Conservation (phyloP, 2,329 filamentous ascomycete genomes). For the Aphanoascus verrucosus region DNA sequence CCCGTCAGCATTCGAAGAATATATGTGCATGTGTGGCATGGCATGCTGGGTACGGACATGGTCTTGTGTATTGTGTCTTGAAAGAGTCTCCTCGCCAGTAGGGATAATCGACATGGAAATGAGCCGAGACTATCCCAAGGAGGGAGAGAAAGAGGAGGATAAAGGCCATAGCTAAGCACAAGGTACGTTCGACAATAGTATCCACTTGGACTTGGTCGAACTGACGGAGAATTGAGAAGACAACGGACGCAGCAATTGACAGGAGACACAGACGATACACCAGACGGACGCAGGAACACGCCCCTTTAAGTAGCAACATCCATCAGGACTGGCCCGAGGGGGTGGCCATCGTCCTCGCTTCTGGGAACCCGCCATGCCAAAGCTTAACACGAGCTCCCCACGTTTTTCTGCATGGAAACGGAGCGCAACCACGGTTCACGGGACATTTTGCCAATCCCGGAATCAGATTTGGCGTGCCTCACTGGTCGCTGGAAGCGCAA, state of each 20-base stretch:
- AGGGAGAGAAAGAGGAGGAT: constrained; percentile 24
- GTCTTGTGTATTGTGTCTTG: constrained; percentile 32
- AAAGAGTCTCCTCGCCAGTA: constrained; percentile 37
- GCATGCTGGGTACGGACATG: constrained; percentile 26
- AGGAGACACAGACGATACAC: not conserved
- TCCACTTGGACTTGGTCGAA: not conserved
- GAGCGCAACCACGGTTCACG: not conserved
- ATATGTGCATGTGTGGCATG: too few relatives aligned
- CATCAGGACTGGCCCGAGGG: too few relatives aligned
- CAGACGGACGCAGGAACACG: not conserved
- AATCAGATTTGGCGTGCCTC: not conserved
- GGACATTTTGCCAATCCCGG: not conserved
- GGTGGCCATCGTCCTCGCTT: not conserved
- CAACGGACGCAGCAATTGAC: not conserved
- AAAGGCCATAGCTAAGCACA: constrained; percentile 19
- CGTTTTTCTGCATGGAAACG: not conserved
- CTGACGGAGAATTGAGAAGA: too few relatives aligned
- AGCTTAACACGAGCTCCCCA: not conserved
- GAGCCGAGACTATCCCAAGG: constrained; percentile 17
- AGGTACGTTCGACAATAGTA: not conserved
- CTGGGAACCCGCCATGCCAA: not conserved
- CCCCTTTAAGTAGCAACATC: too few relatives aligned
- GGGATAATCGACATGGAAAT: constrained; percentile 22
- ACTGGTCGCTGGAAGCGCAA: not conserved
- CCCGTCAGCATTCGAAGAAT: not conserved